Evolutionary conservation across 2,329 filamentous ascomycete species (phyloP).

Genomic region (Epichloe baconii): DNA sequence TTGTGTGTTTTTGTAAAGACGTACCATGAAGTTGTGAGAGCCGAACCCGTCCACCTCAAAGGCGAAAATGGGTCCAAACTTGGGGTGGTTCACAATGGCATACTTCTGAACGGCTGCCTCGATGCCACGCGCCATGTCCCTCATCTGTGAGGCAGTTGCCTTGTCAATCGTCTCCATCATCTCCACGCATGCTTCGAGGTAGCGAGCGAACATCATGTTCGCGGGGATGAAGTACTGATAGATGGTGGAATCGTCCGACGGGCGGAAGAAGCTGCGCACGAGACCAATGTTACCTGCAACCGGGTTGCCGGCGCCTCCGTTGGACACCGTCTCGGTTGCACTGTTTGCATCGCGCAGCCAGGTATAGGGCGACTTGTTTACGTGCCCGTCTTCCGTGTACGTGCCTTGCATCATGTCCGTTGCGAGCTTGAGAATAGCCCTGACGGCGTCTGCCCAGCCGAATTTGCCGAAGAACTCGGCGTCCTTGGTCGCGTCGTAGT

Average conservation of each 20-base stretch:
- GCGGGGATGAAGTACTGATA: constrained; percentile 80
- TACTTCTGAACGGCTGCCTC: constrained; percentile 54
- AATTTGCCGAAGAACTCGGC: constrained; percentile 58
- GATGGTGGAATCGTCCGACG: constrained; percentile 77
- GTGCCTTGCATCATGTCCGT: constrained; percentile 61
- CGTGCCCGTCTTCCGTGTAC: constrained; percentile 45
- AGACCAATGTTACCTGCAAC: constrained; percentile 68
- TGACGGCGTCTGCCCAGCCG: constrained; percentile 60
- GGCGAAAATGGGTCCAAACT: constrained; percentile 52
- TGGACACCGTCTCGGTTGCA: constrained; percentile 68
- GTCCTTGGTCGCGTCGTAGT: constrained; percentile 61
- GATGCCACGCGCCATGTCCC: constrained; percentile 40
- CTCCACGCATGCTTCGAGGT: constrained; percentile 36
- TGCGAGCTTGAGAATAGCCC: constrained; percentile 55
- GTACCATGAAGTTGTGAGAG: constrained; percentile 41
- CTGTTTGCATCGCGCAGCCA: constrained; percentile 62
- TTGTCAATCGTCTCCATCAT: constrained; percentile 31
- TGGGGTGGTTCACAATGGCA: constrained; percentile 49
- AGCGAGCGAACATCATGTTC: constrained; percentile 71
- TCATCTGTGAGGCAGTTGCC: constrained; percentile 47
- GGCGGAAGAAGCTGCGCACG: constrained; percentile 77
- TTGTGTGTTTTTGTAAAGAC: not conserved
- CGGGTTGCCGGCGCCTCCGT: constrained; percentile 68
- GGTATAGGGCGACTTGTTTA: constrained; percentile 53
- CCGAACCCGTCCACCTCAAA: constrained; percentile 60